Base-by-base conservation (phyloP, 2,329 filamentous ascomycete species). In the Claviceps citrina region DNA sequence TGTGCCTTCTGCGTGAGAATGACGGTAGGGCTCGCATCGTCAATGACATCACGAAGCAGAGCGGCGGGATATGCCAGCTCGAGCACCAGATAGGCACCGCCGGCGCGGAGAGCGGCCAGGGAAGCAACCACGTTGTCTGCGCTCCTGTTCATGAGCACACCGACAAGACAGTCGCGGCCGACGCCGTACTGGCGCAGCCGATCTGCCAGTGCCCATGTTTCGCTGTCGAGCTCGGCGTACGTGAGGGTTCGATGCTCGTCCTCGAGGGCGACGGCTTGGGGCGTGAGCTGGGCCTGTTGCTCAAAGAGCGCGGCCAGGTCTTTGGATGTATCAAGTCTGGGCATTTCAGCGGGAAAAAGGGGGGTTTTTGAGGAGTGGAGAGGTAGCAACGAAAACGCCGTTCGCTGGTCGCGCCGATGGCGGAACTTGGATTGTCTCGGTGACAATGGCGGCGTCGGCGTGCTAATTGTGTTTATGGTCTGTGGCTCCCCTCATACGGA, bases 91-190 rank as follows among this genome's bases (percentile, higher is more conserved):
- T 86, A 89, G 2, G 83, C 83, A 40, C 83, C 83, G 38, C 82
- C 83, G 2, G 83, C 82, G 43, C 80, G 75, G 30, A 87, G 70
- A n/a, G 80, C 76, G 20, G 83, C 83, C 39, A 89, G 65, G 53
- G 79, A 85, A 13, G 81, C 77, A 57, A 87, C 77, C 44, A 89
- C 79, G 59, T 87, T 85, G 59, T 85, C 72, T 36, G 81, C 80
- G 55, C 80, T 84, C 40, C 82, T 76, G 41, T 76, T 78, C 53
- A 87, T 70, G 39, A 87, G 68, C 31, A 89, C 76, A 39, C 83
- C 83, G 25, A 87, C 82, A 15, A 85, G 68, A 48, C 68, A 70
- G 57, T 89, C 81, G 43, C 81, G 77, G 42, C 74, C 71, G 40
- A 87, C 81, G 32, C 81, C 79, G 60, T 78, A 69, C 40, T 64